Base-by-base conservation (phyloP, 129 eudicot genomes). In the Centaurea solstitialis region DNA sequence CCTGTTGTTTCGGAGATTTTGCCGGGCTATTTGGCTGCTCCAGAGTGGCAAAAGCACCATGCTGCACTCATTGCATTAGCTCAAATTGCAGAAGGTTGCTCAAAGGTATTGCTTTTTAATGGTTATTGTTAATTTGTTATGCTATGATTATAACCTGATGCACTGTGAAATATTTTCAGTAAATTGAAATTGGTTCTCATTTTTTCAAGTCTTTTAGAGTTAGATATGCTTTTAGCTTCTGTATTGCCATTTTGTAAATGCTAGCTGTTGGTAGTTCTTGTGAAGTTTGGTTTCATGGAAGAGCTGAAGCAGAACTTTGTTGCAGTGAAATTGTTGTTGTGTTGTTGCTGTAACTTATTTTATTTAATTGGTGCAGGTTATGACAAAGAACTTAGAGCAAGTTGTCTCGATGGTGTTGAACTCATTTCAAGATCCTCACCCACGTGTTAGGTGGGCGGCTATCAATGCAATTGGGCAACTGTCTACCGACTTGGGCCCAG, bases 401-500 rank as follows among this genome's bases (percentile, higher is more conserved):
- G 97, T 95, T 26, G 94, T 95, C 30, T 85, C 82, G 35, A 95
- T 95, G 99, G 93, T 95, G 3, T 81, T 95, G 87, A 95, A 88
- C 77, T 92, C 99, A 8, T 95, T 95, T 73, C 97, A 93, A 85
- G 92, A 92, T 85, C 92, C 93, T 45, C 99, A 95, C 41, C 97
- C 99, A 53, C 97, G 99, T 68, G 99, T 89, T 43, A 86, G 99
- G 68, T 95, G 99, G 99, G 97, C 99, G 1, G 97, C 99, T 71
- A 93, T 95, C 43, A 95, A 95, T 88, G 97, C 99, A 75, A 81
- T 95, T 90, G 97, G 99, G 71, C 99, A 95, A 85, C 84, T 95
- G 7, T 95, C 99, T 65, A 95, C 99, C 23, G 99, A 95, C 72
- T 83, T 95, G 90, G 99, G 99, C 35, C 99, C 99, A 62, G 97